Evolutionary conservation across 768 basidiomycete genomes (phyloP), one percentile per base, ranked within the genome.

Genomic region (Kwoniella shandongensis): DNA sequence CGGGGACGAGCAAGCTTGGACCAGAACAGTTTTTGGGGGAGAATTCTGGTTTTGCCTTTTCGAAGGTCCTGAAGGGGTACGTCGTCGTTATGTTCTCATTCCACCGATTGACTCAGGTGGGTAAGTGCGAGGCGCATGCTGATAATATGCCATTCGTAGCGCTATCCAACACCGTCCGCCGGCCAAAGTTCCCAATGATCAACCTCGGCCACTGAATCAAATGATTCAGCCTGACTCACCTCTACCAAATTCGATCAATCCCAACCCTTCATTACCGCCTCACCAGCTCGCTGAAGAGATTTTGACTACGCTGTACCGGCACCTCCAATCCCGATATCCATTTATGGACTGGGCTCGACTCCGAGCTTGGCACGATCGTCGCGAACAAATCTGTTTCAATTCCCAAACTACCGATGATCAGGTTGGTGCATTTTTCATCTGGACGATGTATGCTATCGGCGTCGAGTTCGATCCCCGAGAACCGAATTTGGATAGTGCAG

Each of bases 361-460:
- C 20, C 39, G 22, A 18, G n/a, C 26, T 11, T 54, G 53, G 53
- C 53, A 54, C 18, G 11, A 11, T 17, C 11, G 23, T 12, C 42
- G 53, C 6, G 32, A 44, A 12, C n/a, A 22, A 10, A 46, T 46
- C 4, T 46, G 30, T 27, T 38, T 42, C 25, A 17, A 41, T 44
- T 8, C 41, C 13, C 38, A 38, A 15, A 15, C 13, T 20, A 22
- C 27, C 20, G 49, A 59, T 20, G 54, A 55, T 32, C 54, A 52
- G 25, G 27, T 44, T 12, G 60, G 25, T 15, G 60, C 54, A 12
- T 62, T 62, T 44, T 62, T 57, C 54, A 15, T 62, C 26, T 62
- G 55, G 54, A 36, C 40, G 26, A 22, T 52, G 13, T 62, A 57
- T 44, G 60, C 60, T 12, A 45, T 62, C 12, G 54, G 50, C 4